These are phyloP conservation scores for Scheffersomyces illinoinensis DNA, from an alignment of 1,139 yeast genomes.

Conservation along the genomic window DNA sequence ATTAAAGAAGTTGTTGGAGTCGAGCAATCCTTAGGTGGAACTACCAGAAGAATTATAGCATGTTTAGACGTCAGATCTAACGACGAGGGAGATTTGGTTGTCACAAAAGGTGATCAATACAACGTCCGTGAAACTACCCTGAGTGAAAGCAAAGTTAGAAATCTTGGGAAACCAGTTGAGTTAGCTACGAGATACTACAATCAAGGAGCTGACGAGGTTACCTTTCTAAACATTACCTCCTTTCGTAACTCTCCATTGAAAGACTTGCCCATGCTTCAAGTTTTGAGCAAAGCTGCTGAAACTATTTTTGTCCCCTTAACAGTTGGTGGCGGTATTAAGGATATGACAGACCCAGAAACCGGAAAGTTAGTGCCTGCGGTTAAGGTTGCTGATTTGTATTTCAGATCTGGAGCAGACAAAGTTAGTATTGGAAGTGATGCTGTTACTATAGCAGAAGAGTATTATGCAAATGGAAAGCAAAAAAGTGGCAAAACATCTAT, in stretches of 20 bases:
- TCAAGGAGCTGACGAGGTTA: slow-evolving; percentile 97
- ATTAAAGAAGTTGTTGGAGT: slow-evolving; percentile 20
- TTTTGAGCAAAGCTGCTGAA: slow-evolving; percentile 77
- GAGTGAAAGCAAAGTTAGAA: slow-evolving; percentile 57
- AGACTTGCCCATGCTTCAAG: slow-evolving; percentile 95
- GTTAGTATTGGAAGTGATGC: slow-evolving; percentile 98
- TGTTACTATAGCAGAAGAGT: slow-evolving; percentile 83
- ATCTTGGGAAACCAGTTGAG: slow-evolving; percentile 93
- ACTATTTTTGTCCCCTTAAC: slow-evolving; percentile 94
- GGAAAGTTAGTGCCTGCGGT: slow-evolving; percentile 78
- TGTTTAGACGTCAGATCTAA: slow-evolving; percentile 95
- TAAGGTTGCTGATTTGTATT: slow-evolving; percentile 86
- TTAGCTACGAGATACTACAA: slow-evolving; percentile 84
- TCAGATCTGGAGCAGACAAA: slow-evolving; percentile 95
- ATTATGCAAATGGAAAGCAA: slow-evolving; percentile 54
- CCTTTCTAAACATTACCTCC: slow-evolving; percentile 91
- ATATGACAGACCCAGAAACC: slow-evolving; percentile 74
- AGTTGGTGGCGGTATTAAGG: slow-evolving; percentile 97
- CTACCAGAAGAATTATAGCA: slow-evolving; percentile 89
- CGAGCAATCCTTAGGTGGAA: slow-evolving; percentile 62
- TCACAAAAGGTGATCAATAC: slow-evolving; percentile 96
- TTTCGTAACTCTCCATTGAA: slow-evolving; percentile 89
- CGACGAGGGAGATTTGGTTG: slow-evolving; percentile 92
- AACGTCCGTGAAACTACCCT: slow-evolving; percentile 77
- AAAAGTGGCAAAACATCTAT: slow-evolving; percentile 82